Percentiles rank a stretch among this genome's conserved stretches.
Evolutionary conservation across 2,329 filamentous ascomycete species (phyloP).

Genomic region (Fusarium illudens): DNA sequence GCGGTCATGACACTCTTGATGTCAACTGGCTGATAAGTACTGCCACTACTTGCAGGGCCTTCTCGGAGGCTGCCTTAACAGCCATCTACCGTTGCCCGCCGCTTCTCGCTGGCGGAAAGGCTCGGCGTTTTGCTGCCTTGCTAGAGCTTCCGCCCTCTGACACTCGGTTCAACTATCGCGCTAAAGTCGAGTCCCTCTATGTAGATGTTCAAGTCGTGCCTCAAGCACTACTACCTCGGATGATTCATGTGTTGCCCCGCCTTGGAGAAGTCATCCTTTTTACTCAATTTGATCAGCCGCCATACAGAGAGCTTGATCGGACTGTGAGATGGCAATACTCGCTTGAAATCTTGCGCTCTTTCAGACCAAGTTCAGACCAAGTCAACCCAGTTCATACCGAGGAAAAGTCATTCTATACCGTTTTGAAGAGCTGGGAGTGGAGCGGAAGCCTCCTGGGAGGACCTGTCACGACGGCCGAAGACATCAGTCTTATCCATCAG

Average conservation of each 20-base stretch:
- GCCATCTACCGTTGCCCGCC: conserved; percentile 76
- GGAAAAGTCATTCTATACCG: conserved; percentile 45
- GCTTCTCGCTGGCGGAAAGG: conserved; percentile 59
- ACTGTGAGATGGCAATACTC: conserved; percentile 76
- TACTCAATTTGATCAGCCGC: conserved; percentile 73
- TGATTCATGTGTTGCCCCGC: conserved; percentile 72
- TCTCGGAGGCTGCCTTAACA: conserved; percentile 76
- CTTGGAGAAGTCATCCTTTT: conserved; percentile 76
- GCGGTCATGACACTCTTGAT: conserved; percentile 52
- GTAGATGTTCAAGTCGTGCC: conserved; percentile 74
- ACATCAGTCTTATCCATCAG: conserved; percentile 61
- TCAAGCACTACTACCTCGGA: conserved; percentile 50
- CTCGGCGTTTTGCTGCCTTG: conserved; percentile 57
- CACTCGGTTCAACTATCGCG: conserved; percentile 69
- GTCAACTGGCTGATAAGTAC: conserved; percentile 72
- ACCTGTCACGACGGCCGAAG: conserved; percentile 56
- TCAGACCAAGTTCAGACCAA: conserved; percentile 62
- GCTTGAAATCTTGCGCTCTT: conserved; percentile 67
- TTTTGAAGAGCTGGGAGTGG: conserved; percentile 68
- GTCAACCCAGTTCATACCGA: conserved; percentile 42
- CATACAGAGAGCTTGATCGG: conserved; percentile 66
- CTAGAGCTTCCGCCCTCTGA: conserved; percentile 62
- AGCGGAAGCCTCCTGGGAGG: conserved; percentile 62
- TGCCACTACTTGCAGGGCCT: conserved; percentile 69
- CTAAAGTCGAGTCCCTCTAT: conserved; percentile 74